These are phyloP conservation scores for Xylaria polymorpha DNA, from an alignment of 2,329 filamentous ascomycete genomes.

Conservation along the genomic window DNA sequence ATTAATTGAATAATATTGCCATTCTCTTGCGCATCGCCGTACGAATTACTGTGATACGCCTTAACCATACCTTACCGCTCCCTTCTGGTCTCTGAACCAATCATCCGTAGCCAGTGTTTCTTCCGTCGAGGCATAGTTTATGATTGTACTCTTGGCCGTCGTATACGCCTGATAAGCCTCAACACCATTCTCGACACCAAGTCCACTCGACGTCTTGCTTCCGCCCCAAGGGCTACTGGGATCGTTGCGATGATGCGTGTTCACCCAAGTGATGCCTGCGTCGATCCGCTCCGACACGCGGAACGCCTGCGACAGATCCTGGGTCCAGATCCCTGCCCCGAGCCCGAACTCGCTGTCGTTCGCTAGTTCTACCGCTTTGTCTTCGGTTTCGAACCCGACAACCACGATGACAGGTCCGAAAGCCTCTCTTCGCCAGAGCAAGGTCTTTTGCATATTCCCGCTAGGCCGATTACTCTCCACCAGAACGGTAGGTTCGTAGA, in stretches of 20 bases:
- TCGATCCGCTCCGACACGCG: constrained; percentile 76
- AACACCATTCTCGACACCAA: constrained; percentile 78
- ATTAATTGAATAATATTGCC: constrained; percentile 29
- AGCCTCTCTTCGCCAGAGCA: constrained; percentile 83
- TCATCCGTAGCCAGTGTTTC: constrained; percentile 67
- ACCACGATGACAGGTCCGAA: constrained; percentile 85
- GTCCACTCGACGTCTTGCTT: constrained; percentile 69
- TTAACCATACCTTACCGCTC: constrained; percentile 70
- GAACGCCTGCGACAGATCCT: constrained; percentile 77
- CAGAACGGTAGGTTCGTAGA: constrained; percentile 84
- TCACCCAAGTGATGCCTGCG: constrained; percentile 70
- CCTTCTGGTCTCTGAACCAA: constrained; percentile 73
- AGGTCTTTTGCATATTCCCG: constrained; percentile 74
- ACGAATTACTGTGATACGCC: background rate
- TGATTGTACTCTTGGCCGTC: constrained; percentile 72
- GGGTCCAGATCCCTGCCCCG: constrained; percentile 81
- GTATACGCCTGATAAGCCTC: constrained; percentile 72
- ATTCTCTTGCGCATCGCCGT: background rate
- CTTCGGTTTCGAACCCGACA: constrained; percentile 78
- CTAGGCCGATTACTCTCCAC: constrained; percentile 55
- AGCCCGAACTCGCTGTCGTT: constrained; percentile 82
- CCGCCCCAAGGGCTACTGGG: constrained; percentile 78
- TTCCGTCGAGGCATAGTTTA: constrained; percentile 72
- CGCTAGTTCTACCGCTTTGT: constrained; percentile 74
- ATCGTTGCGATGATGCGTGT: constrained; percentile 77